Evolutionary conservation across 306 rosid genomes (phyloP).

Genomic region (Cyclanthera cordifolia): DNA sequence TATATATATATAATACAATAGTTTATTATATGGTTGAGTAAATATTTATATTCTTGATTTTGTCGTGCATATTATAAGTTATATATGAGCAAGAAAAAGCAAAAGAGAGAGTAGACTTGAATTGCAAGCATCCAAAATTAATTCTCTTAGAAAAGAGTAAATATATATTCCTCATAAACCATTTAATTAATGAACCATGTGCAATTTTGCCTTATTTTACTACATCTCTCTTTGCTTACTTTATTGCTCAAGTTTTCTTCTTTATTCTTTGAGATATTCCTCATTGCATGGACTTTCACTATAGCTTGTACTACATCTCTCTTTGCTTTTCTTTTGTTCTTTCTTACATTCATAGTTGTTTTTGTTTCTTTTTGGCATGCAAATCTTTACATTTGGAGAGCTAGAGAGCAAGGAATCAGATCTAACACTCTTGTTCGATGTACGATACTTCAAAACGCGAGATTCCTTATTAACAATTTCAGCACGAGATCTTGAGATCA

Average conservation of each 20-base stretch:
- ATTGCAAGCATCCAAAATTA: conserved; percentile 13
- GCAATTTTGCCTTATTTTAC: conserved; percentile 1
- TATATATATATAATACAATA: too few species aligned
- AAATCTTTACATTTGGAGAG: not conserved
- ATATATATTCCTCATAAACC: not conserved
- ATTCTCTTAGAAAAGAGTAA: conserved; percentile 4
- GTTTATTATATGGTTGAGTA: not conserved
- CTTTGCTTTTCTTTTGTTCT: not conserved
- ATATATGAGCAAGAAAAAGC: not conserved
- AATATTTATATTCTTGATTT: not conserved
- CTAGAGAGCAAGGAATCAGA: conserved; percentile 6
- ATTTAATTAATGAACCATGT: conserved; percentile 6
- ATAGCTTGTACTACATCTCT: not conserved
- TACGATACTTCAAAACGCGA: not conserved
- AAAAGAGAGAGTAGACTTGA: conserved; percentile 13
- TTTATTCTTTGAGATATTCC: not conserved
- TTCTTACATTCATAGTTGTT: not conserved
- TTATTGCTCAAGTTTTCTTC: not conserved
- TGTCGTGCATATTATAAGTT: not conserved
- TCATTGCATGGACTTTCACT: not conserved
- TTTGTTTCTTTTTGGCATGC: not conserved
- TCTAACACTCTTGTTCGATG: not conserved
- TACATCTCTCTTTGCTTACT: not conserved
- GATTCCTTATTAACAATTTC: not conserved
- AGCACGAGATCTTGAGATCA: not conserved